Evolutionary conservation across 805 yeast genomes (phyloP), one percentile per base, ranked within the genome.

Genomic region (Aciculoconidium aculeatum): DNA sequence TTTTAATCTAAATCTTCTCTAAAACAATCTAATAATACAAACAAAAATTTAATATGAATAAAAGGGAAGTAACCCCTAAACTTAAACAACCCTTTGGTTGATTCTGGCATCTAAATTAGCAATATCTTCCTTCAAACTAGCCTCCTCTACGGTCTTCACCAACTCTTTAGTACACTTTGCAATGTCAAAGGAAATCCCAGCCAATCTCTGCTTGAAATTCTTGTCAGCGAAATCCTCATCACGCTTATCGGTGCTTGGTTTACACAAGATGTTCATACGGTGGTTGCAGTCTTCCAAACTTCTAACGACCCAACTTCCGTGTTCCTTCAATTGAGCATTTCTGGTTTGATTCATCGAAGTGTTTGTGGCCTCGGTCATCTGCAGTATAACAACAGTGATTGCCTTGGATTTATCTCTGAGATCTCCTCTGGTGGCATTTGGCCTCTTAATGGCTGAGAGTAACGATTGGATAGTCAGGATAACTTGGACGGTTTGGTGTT

Each of bases 151-250:
- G 1, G 95, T 84, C 61, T 88, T 88, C 12, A 90, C 97, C 49
- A 90, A 70, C 55, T 90, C 97, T 55, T 88, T 90, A 4, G 96
- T 90, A 54, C 94, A 82, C 57, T 90, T 87, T 14, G 96, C 96
- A 59, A 90, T 84, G 53, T 90, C 97, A 61, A 87, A 90, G 16
- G 95, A 90, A 42, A 88, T 81, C 2, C 96, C 96, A 0, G 97
- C 97, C 41, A 90, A 72, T 47, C 96, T 74, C 57, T 90, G 96
- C 57, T 85, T 85, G 62, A 86, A 80, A 44, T 82, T 82, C 53
- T 83, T 81, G 50, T 86, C 94, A 2, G 96, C 96, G 49, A 71
- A 77, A 31, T 78, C 84, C 19, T 48, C 58, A 40, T 77, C 82
- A 22, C 57, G 46, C 41, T 57, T 56, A 17, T 58, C 64, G 5